Conservation (phyloP, 2,329 filamentous ascomycete species). For the Sphaerulina populicola region DNA sequence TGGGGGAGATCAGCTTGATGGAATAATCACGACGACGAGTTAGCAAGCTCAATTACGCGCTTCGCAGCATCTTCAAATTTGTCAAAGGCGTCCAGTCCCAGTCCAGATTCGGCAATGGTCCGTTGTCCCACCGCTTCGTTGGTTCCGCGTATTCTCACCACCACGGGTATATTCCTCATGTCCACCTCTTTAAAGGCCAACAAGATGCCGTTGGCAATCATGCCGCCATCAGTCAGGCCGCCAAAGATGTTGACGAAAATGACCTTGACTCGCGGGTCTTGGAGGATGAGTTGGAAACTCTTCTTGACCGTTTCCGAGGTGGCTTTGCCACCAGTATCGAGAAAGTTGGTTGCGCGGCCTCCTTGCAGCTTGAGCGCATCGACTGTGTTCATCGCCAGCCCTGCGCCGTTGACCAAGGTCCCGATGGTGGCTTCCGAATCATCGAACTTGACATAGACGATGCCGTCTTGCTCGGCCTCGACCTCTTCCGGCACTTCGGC, state of each 20-base stretch:
- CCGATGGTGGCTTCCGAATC: constrained; percentile 57
- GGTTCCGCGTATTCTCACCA: constrained; percentile 68
- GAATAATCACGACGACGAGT: background rate
- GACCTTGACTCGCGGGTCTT: constrained; percentile 62
- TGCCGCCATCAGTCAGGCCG: constrained; percentile 64
- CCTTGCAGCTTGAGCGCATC: constrained; percentile 64
- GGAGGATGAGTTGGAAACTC: constrained; percentile 64
- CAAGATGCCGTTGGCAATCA: constrained; percentile 70
- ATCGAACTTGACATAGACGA: constrained; percentile 64
- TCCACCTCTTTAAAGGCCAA: constrained; percentile 62
- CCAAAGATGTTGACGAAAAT: constrained; percentile 67
- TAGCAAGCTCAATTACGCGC: constrained; percentile 55
- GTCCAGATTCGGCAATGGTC: constrained; percentile 59
- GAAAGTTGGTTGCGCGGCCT: constrained; percentile 68
- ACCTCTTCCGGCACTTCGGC: constrained; percentile 50
- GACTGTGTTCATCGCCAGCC: constrained; percentile 83
- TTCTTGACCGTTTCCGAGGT: constrained; percentile 72
- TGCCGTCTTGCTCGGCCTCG: constrained; percentile 59
- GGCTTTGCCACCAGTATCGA: constrained; percentile 84
- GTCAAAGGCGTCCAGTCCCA: constrained; percentile 63
- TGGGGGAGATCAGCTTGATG: background rate
- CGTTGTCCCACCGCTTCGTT: constrained; percentile 62
- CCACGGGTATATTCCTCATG: constrained; percentile 53
- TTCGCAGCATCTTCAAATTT: constrained; percentile 64
- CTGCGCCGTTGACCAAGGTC: constrained; percentile 80